Conservation (phyloP, 73 alveolate species). For the Paramecium sonneborni region DNA sequence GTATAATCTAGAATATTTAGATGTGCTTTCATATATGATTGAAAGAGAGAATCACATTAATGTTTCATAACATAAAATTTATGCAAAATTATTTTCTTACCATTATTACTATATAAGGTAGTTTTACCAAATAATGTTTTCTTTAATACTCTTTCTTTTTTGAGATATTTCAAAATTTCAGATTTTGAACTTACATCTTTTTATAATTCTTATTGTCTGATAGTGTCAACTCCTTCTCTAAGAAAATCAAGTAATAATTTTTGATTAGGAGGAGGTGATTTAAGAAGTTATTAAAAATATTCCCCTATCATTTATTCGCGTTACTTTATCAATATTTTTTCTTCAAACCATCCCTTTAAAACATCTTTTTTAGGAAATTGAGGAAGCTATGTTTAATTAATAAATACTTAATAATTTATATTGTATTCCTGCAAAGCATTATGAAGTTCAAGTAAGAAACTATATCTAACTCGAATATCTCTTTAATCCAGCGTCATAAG, state of each 20-base stretch:
- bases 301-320: not conserved
- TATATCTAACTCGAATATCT: constrained; percentile 57
- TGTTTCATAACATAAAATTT: constrained; percentile 3
- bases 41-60: not conserved
- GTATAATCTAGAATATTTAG: not conserved
- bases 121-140: not conserved
- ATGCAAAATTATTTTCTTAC: constrained; percentile 2
- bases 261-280: constrained; percentile 6
- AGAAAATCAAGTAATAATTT: not conserved
- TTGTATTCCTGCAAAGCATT: not conserved
- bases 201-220: not conserved
- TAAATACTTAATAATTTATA: not conserved
- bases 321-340: not conserved
- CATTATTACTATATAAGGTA: not conserved
- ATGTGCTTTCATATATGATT: not conserved
- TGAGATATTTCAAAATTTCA: not conserved
- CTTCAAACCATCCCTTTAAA: not conserved
- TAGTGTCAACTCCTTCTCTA: constrained; percentile 11
- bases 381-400: not conserved
- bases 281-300: not conserved
- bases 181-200: constrained; percentile 3
- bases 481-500: not conserved
- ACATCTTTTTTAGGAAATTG: constrained; percentile 13
- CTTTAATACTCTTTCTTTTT: not conserved
- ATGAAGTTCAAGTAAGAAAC: constrained; percentile 6